Base-by-base conservation (phyloP, 306 rosid genomes). In the Malus sylvestris region DNA sequence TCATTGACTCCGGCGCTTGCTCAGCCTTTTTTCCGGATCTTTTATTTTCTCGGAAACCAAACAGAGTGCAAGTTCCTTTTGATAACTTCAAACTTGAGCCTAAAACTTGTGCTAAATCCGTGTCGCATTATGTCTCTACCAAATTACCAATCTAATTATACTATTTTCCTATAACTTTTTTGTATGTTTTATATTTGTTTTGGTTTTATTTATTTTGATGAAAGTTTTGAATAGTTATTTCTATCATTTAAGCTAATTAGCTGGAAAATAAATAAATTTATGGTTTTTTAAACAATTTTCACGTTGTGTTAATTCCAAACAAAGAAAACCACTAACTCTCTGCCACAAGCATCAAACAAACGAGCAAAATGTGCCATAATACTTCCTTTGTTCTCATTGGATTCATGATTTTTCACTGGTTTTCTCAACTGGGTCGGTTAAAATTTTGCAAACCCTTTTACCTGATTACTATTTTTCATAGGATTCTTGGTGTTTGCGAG, bases 11-110 rank as follows among this genome's bases (percentile, higher is more conserved):
- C 57, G 33, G 30, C 22, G 32, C 60, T 33, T 62, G 30, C 23
- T 53, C 19, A 5, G 71, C n/a, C 20, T 49, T 49, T 49, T 52
- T 23, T 68, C 61, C 77, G 4, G 61, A 35, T 20, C 75, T 57
- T 49, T 22, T 22, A 72, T 68, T 78, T 71, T 83, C 81, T 78
- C 35, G 53, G 68, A 62, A 77, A 30, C 79, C 79, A 83, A 78
- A 71, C 75, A 59, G 78, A 69, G 71, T 77, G 76, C 59, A 53
- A n/a, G 25, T 22, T 22, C 51, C 32, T 22, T 32, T 66, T 46
- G 70, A 77, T 35, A 78, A 5, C 44, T 46, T 63, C 67, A 63
- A 69, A 72, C 65, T 51, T 40, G 13, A 66, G 51, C 29, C 58
- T 38, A 25, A 42, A 76, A 57, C 35, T 33, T 35, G 46, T 67